Conservation (phyloP, 139 green algal species). For the Eudorina sp. region DNA sequence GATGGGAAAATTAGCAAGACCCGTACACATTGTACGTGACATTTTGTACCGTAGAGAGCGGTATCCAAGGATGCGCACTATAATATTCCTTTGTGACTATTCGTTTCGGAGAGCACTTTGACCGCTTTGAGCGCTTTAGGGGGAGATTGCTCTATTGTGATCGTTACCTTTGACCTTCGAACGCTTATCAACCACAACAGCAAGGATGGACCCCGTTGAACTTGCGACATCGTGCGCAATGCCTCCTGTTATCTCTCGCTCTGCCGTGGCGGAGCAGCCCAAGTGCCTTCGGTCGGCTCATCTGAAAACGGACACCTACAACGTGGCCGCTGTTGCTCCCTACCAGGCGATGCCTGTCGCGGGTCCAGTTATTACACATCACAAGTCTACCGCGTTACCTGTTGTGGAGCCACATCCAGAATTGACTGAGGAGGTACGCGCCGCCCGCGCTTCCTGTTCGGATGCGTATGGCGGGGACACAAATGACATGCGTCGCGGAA, state of each 20-base stretch:
- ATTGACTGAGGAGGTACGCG: conserved; percentile 68
- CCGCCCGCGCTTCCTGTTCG: background rate
- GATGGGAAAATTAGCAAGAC: too few relatives aligned
- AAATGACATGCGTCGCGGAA: too few relatives aligned
- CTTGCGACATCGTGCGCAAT: conserved; percentile 48
- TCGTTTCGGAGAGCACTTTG: too few relatives aligned
- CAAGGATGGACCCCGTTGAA: conserved; percentile 43
- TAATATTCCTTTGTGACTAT: too few relatives aligned
- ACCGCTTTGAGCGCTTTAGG: too few relatives aligned
- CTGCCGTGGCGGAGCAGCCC: background rate
- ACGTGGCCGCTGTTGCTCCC: conserved; percentile 64
- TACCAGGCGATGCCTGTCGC: conserved; percentile 90
- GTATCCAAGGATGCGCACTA: too few relatives aligned
- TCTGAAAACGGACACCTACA: conserved; percentile 49
- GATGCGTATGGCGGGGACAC: background rate
- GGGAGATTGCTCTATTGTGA: too few relatives aligned
- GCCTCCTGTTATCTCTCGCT: conserved; percentile 21
- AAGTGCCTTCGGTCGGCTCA: conserved; percentile 31
- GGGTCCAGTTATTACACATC: conserved; percentile 76
- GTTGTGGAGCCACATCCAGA: conserved; percentile 71
- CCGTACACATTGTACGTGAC: too few relatives aligned
- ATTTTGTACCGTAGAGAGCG: too few relatives aligned
- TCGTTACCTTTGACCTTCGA: conserved; percentile 25
- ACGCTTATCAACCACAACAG: background rate
- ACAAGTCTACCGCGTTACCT: conserved; percentile 71